phyloP scores from a whole-genome alignment of 2,329 filamentous ascomycete genomes.

The Cercospora sesami region DNA sequence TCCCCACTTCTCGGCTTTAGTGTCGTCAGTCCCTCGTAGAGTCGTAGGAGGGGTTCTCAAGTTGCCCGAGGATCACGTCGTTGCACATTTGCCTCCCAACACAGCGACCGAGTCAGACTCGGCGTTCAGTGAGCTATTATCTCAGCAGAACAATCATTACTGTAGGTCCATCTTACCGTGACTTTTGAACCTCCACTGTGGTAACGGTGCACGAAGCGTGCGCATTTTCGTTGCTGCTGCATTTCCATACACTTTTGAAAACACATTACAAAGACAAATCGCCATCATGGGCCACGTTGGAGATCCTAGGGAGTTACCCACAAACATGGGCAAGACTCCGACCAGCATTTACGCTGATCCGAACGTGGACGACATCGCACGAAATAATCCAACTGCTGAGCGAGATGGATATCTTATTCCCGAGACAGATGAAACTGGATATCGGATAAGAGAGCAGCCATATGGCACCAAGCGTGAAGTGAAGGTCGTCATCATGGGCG shows the following conservation, averaged over 20 bases:
- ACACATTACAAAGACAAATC: neutral
- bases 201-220: neutral
- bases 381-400: slow-evolving; percentile 32
- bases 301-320: slow-evolving; percentile 1
- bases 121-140: neutral
- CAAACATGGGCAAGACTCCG: slow-evolving; percentile 5
- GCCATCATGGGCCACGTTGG: slow-evolving; percentile 12
- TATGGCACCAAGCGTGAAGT: slow-evolving; percentile 46
- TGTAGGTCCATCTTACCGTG: neutral
- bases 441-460: slow-evolving; percentile 46
- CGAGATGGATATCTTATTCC: slow-evolving; percentile 40
- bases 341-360: slow-evolving; percentile 26
- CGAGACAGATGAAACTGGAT: slow-evolving; percentile 44
- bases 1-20: neutral
- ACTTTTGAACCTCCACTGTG: neutral
- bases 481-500: slow-evolving; percentile 47
- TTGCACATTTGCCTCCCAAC: neutral
- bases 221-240: neutral
- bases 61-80: slow-evolving; percentile 2
- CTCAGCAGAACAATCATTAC: neutral
- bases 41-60: slow-evolving; percentile 2
- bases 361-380: slow-evolving; percentile 29
- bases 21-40: neutral
- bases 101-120: neutral
- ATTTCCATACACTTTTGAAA: neutral